Evolutionary conservation across 371 early-diverging fungal species (phyloP).

Genomic region (Rhizopus delemar): DNA sequence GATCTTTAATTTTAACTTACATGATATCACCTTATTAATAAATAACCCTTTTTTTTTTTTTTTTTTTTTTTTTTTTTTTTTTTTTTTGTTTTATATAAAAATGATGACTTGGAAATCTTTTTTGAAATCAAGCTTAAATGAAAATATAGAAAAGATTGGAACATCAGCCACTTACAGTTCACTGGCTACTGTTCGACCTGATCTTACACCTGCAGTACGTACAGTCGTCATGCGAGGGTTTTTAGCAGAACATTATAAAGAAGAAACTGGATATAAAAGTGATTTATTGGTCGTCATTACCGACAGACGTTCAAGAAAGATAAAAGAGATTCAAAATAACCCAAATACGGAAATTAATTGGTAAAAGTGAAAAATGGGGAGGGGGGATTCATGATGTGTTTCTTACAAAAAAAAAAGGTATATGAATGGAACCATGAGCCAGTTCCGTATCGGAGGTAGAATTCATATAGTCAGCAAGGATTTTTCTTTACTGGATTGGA

Average conservation of each 20-base stretch:
- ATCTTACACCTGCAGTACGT: slow-evolving; percentile 46
- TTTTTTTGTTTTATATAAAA: background rate
- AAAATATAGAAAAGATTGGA: slow-evolving; percentile 38
- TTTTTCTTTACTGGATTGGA: background rate
- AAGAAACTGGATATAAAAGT: slow-evolving; percentile 44
- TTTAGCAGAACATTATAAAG: slow-evolving; percentile 43
- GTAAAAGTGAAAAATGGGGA: slow-evolving; percentile 22
- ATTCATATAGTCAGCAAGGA: slow-evolving; percentile 15
- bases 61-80: slow-evolving; percentile 8
- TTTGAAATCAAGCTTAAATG: slow-evolving; percentile 27
- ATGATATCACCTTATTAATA: no score
- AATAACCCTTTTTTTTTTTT: no score
- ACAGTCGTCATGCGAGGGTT: slow-evolving; percentile 54
- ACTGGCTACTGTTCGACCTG: slow-evolving; percentile 40
- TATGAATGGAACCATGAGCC: slow-evolving; percentile 40
- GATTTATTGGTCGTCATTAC: slow-evolving; percentile 39
- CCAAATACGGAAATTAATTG: slow-evolving; percentile 42
- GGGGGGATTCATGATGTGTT: background rate
- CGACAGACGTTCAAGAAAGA: slow-evolving; percentile 42
- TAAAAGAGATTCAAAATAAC: slow-evolving; percentile 35
- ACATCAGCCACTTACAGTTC: slow-evolving; percentile 38
- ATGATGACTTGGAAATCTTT: slow-evolving; percentile 27
- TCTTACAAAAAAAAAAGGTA: slow-evolving; percentile 23
- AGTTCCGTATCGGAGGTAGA: slow-evolving; percentile 36
- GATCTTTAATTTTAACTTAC: no score